Percentiles rank a stretch among this genome's conserved stretches.
Conservation (phyloP, 2,329 filamentous ascomycete genomes). For the Aspergillus awamori region DNA sequence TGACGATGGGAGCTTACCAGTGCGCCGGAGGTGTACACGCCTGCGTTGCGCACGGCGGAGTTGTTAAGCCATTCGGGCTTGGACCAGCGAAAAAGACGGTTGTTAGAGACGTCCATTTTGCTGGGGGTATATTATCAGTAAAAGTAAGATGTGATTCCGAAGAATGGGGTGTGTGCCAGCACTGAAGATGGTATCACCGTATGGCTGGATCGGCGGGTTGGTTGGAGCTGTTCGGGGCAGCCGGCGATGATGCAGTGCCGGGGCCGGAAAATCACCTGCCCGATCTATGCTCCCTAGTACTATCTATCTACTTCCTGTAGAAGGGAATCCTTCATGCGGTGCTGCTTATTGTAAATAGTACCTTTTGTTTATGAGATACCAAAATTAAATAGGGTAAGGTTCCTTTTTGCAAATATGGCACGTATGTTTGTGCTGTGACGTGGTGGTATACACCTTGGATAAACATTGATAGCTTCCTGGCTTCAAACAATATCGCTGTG, state of each 20-base stretch:
- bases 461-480: neutral
- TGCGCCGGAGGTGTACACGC: slow-evolving; percentile 68
- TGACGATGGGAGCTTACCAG: slow-evolving; percentile 53
- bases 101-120: slow-evolving; percentile 49
- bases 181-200: neutral
- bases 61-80: slow-evolving; percentile 70
- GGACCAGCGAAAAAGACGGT: slow-evolving; percentile 67
- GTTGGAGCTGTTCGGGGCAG: slow-evolving; percentile 10
- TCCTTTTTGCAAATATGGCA: too few species aligned
- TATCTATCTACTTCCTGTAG: too few species aligned
- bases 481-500: slow-evolving; percentile 5
- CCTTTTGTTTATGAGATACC: too few species aligned
- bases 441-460: neutral
- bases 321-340: too few species aligned
- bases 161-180: neutral
- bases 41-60: slow-evolving; percentile 63
- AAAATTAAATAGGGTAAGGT: too few species aligned
- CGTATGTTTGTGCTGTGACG: neutral
- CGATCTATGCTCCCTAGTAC: slow-evolving; percentile 6
- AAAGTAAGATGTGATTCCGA: neutral
- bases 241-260: slow-evolving; percentile 25
- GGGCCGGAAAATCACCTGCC: slow-evolving; percentile 24
- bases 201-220: slow-evolving; percentile 1
- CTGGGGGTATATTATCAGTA: neutral
- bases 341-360: too few species aligned